These are phyloP conservation scores for Gentiana dahurica DNA, from an alignment of 257 asterid species.

Conservation along the genomic window DNA sequence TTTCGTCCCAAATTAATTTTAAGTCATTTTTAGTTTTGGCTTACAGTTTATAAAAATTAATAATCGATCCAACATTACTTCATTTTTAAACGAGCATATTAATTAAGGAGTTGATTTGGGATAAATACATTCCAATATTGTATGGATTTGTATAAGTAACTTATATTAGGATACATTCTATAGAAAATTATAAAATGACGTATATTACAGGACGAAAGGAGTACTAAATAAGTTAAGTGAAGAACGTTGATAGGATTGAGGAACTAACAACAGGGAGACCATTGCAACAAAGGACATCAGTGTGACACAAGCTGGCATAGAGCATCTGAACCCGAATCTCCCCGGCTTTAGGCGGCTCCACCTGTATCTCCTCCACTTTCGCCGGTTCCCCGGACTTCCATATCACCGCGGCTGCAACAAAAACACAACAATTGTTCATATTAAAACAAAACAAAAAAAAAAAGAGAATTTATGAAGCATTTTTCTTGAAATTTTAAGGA, in stretches of 20 bases:
- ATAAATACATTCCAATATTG: no score
- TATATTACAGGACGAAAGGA: no score
- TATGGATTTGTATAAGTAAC: no score
- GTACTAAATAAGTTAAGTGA: not conserved
- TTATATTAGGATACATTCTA: no score
- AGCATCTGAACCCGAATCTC: conserved; percentile 53
- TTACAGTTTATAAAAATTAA: no score
- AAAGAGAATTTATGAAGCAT: not conserved
- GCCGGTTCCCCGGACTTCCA: conserved; percentile 40
- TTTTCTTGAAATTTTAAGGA: no score
- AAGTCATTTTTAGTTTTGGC: no score
- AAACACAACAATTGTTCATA: not conserved
- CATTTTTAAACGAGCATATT: no score
- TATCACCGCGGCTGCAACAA: conserved; percentile 37
- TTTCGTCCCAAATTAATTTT: no score
- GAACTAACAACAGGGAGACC: conserved; percentile 36
- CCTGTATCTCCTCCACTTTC: conserved; percentile 38
- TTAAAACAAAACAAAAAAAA: not conserved
- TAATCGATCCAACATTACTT: no score
- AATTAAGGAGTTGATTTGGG: no score
- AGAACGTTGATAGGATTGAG: not conserved
- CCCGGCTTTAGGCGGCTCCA: conserved; percentile 38
- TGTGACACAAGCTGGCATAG: conserved; percentile 52
- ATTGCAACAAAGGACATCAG: conserved; percentile 39
- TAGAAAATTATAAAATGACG: no score